phyloP scores from a whole-genome alignment of 2,329 filamentous ascomycete genomes.

The Metarhizium album region DNA sequence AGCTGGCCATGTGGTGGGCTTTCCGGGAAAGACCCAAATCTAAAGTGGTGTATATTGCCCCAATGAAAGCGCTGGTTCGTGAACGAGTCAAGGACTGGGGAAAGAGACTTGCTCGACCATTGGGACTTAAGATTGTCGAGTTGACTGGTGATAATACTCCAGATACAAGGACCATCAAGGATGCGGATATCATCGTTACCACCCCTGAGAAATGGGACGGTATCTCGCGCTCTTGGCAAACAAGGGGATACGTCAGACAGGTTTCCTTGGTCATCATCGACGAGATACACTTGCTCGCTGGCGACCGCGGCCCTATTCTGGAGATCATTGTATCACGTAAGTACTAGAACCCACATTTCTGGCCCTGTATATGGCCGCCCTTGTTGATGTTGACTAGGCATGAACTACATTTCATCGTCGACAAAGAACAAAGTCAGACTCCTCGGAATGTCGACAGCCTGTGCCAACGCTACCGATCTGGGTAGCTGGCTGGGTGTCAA shows the following conservation, averaged over 20 bases:
- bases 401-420: slow-evolving; percentile 98
- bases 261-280: slow-evolving; percentile 97
- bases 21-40: slow-evolving; percentile 89
- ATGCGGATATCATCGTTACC: slow-evolving; percentile 96
- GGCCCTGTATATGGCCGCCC: no score
- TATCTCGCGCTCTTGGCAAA: slow-evolving; percentile 98
- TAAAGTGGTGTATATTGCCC: slow-evolving; percentile 97
- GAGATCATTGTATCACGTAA: slow-evolving; percentile 80
- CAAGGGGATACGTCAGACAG: slow-evolving; percentile 87
- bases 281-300: slow-evolving; percentile 94
- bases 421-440: slow-evolving; percentile 82
- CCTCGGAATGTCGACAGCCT: slow-evolving; percentile 98
- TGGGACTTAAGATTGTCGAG: slow-evolving; percentile 87
- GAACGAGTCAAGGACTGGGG: slow-evolving; percentile 96
- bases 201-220: slow-evolving; percentile 99
- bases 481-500: slow-evolving; percentile 97
- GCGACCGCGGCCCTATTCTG: slow-evolving; percentile 91
- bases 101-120: slow-evolving; percentile 64
- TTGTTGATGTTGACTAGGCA: slow-evolving; percentile 36
- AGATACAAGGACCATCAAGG: slow-evolving; percentile 86
- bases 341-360: slow-evolving; percentile 8
- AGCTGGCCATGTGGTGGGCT: slow-evolving; percentile 99
- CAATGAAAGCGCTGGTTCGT: slow-evolving; percentile 96
- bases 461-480: slow-evolving; percentile 87
- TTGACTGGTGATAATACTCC: slow-evolving; percentile 96